phyloP scores from a whole-genome alignment of 2,329 filamentous ascomycete genomes.

The Arthrobotrys sinensis region DNA sequence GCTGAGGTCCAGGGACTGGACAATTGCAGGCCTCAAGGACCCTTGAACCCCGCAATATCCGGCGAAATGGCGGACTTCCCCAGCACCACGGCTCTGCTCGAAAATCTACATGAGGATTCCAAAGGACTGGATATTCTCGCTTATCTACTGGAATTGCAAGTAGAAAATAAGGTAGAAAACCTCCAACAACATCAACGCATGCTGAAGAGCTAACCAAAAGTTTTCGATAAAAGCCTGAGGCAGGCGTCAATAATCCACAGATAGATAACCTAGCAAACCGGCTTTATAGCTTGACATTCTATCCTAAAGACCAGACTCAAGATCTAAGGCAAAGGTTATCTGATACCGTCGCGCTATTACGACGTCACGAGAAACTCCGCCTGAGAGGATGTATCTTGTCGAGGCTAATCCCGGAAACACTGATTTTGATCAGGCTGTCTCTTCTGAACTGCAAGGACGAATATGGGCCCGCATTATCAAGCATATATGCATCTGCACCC shows the following conservation, averaged over 20 bases:
- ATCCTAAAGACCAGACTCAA: conserved; percentile 23
- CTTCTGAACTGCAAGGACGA: conserved; percentile 54
- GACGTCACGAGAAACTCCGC: conserved; percentile 46
- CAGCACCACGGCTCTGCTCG: conserved; percentile 45
- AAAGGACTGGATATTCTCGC: conserved; percentile 60
- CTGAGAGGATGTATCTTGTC: conserved; percentile 40
- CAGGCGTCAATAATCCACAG: conserved; percentile 10
- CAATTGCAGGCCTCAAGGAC: neutral
- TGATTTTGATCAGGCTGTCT: conserved; percentile 48
- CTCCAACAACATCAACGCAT: conserved; percentile 54
- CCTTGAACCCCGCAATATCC: neutral
- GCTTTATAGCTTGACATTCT: conserved; percentile 46
- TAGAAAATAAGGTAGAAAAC: conserved; percentile 47
- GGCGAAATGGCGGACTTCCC: conserved; percentile 35
- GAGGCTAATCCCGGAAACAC: conserved; percentile 27
- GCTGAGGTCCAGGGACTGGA: neutral
- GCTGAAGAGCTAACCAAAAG: neutral
- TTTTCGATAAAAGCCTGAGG: conserved; percentile 16
- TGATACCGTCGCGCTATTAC: conserved; percentile 39
- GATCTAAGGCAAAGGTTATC: conserved; percentile 45
- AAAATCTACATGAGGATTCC: conserved; percentile 52
- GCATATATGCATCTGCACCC: conserved; percentile 43
- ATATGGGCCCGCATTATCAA: conserved; percentile 28
- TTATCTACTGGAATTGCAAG: conserved; percentile 57
- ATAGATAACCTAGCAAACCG: conserved; percentile 32